Percentiles rank a stretch among this genome's conserved stretches.
phyloP scores from a whole-genome alignment of 129 eudicot genomes.

The Flaveria trinervia region DNA sequence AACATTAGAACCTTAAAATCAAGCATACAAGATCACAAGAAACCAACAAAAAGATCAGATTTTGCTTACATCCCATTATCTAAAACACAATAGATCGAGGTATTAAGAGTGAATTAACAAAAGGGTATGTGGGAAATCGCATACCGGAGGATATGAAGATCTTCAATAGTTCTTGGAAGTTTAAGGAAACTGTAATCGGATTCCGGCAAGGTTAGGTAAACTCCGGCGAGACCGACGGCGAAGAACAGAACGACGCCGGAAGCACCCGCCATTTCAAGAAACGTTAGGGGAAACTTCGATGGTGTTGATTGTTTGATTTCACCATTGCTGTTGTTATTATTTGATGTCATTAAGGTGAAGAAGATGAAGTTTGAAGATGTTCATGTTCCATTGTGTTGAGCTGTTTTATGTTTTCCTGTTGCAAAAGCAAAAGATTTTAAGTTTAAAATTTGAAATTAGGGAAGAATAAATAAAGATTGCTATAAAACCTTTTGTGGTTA shows the following conservation, averaged over 20 bases:
- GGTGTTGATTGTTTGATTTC: conserved; percentile 23
- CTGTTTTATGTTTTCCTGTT: conserved; percentile 7
- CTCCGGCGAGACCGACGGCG: conserved; percentile 60
- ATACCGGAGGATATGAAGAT: conserved; percentile 82
- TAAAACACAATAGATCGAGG: conserved; percentile 25
- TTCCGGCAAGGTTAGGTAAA: conserved; percentile 82
- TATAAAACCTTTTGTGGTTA: conserved; percentile 20
- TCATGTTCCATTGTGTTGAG: conserved; percentile 32
- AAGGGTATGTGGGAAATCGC: no score
- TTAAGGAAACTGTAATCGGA: conserved; percentile 94
- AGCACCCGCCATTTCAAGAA: conserved; percentile 62
- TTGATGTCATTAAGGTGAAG: conserved; percentile 16
- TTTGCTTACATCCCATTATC: conserved; percentile 24
- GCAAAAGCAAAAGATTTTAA: neutral
- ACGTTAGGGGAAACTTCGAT: conserved; percentile 68
- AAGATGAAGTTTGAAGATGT: conserved; percentile 23
- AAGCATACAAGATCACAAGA: neutral
- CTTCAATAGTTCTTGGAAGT: conserved; percentile 81
- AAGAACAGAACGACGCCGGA: conserved; percentile 62
- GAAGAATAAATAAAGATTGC: neutral
- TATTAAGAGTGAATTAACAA: neutral
- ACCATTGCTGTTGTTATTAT: conserved; percentile 11
- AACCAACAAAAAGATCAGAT: conserved; percentile 14
- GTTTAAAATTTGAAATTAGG: neutral
- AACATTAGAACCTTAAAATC: no score